Percentiles rank a stretch among this genome's conserved stretches.
Evolutionary conservation across 179 eudicot species (phyloP).

Genomic region (Monotropa hypopitys): DNA sequence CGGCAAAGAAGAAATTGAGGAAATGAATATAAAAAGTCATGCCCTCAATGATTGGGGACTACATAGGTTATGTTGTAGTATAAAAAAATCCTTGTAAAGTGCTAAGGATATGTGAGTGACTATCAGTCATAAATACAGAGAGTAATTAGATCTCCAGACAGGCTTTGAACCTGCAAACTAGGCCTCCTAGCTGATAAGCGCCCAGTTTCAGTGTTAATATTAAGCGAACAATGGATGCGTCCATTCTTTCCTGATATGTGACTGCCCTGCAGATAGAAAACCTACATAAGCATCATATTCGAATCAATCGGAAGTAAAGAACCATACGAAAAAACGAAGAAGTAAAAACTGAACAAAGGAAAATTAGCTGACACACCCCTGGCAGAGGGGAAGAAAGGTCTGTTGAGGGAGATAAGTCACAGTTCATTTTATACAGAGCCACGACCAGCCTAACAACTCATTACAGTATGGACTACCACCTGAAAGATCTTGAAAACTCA

Average conservation of each 20-base stretch:
- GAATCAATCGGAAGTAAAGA: background rate
- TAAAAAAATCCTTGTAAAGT: background rate
- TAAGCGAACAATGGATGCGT: conserved; percentile 89
- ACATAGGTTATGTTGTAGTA: no score
- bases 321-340: background rate
- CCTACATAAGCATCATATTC: conserved; percentile 6
- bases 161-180: conserved; percentile 60
- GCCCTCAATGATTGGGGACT: no score
- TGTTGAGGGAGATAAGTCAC: background rate
- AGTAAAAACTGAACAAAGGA: background rate
- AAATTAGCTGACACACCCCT: background rate
- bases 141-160: background rate
- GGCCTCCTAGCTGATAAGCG: conserved; percentile 96
- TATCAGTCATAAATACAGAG: background rate
- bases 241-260: conserved; percentile 75
- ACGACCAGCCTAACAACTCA: no score
- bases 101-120: background rate
- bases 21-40: no score
- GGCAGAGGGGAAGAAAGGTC: background rate
- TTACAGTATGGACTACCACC: no score
- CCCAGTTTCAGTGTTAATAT: conserved; percentile 97
- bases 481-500: no score
- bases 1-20: background rate
- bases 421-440: background rate
- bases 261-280: conserved; percentile 50